Evolutionary conservation across 768 basidiomycete genomes (phyloP), one percentile per base, ranked within the genome.

Genomic region (Kwoniella sp.): DNA sequence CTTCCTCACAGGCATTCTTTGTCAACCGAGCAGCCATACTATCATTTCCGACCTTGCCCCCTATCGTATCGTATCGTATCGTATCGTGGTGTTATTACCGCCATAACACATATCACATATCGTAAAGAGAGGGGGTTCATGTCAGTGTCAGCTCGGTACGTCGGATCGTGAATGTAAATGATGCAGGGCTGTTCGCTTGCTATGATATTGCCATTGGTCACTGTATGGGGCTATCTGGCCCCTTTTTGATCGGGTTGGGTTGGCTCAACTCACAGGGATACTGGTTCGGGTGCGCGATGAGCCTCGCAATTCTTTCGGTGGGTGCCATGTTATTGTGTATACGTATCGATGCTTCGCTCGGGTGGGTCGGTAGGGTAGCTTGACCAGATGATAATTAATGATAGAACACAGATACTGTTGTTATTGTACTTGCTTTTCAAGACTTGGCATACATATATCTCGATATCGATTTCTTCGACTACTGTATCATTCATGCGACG

Each of bases 11-110:
- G 26, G 74, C 71, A 34, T 74, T 66, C 15, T 71, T 61, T 1
- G 71, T 67, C 20, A 71, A 65, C 15, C 60, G 25, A 28, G 62
- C 65, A 26, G 73, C 72, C 45, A 78, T 54, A 50, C 66, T 68
- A 38, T 73, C 72, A 23, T 58, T 55, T 13, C 72, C 76, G n/a
- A 66, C 66, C 50, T 66, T 68, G 28, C 76, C 76, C 76, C 76
- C 60, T 61, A 37, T 11, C 26, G 20, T 11, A 22, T 15, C 13
- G 5, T 34, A 31, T 28, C 55, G n/a, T n/a, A n/a, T n/a, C n/a
- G n/a, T n/a, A n/a, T n/a, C n/a, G n/a, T n/a, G n/a, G n/a, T n/a
- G n/a, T n/a, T n/a, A 56, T 56, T 45, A 58, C n/a, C 22, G 25
- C 13, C 34, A 25, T 11, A 45, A 25, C 2, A 5, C 28, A n/a